Conservation (phyloP, 345 rosid genomes). For the Hibiscus mutabilis region DNA sequence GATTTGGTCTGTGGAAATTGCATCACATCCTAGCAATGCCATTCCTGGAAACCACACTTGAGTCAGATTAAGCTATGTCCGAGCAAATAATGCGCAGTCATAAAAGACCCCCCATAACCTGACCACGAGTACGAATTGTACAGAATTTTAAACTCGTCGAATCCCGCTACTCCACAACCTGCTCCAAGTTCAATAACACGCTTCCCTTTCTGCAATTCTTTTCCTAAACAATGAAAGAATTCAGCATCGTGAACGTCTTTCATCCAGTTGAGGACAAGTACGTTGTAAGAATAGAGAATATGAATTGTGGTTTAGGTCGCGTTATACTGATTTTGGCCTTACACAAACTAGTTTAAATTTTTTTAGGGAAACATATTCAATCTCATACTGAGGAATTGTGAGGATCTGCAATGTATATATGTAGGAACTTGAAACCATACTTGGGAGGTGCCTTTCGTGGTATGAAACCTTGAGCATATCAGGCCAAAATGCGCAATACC, state of each 20-base stretch:
- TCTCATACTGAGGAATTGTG: too few species aligned
- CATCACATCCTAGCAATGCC: slow-evolving; percentile 89
- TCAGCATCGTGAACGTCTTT: neutral
- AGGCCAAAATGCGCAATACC: neutral
- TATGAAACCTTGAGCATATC: neutral
- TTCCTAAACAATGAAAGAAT: slow-evolving; percentile 37
- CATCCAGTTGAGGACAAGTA: neutral
- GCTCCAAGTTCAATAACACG: slow-evolving; percentile 93
- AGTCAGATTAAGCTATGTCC: slow-evolving; percentile 5
- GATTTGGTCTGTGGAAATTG: slow-evolving; percentile 72
- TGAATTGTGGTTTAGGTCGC: neutral
- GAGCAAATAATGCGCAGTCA: slow-evolving; percentile 1
- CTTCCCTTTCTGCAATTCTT: slow-evolving; percentile 84
- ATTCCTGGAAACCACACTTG: slow-evolving; percentile 43
- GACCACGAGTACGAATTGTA: slow-evolving; percentile 1
- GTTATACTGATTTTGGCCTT: too few species aligned
- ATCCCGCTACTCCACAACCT: slow-evolving; percentile 94
- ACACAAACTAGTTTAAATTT: too few species aligned
- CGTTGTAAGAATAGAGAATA: neutral
- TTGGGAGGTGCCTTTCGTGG: neutral
- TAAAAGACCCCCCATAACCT: neutral
- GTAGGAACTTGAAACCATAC: neutral
- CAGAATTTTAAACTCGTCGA: slow-evolving; percentile 51
- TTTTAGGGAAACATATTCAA: too few species aligned
- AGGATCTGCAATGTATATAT: too few species aligned